Evolutionary conservation across 108 stramenopile species (phyloP), one percentile per base, ranked within the genome.

Genomic region (Bacterosira constricta): DNA sequence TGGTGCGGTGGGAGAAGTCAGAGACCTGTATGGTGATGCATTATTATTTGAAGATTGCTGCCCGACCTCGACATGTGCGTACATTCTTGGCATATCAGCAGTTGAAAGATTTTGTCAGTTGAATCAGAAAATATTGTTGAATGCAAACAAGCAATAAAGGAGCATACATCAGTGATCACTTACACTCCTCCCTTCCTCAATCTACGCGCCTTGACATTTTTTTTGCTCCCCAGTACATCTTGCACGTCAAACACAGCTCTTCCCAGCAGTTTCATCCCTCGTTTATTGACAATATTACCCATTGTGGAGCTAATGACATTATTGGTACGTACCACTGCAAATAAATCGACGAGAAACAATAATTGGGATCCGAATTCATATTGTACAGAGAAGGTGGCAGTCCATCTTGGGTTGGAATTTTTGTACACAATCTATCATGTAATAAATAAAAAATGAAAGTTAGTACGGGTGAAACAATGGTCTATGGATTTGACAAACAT

Each of bases 361-460:
- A 68, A 50, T 36, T 77, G 66, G 11, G 67, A 46, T 35, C 75
- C 75, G 44, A 63, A 63, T 47, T 77, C 75, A 29, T 77, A 67
- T 1, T 44, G 37, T 6, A 39, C 9, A 18, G 34, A 32, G 31
- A 77, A 77, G 39, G 60, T 47, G 2, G 57, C 52, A 5, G 75
- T 69, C 60, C 61, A 77, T 51, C 52, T 21, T 21, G 75, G 75
- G 27, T 47, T 45, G 1, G 51, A 69, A 55, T 51, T 69, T 21
- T 63, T 77, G 35, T 25, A 36, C 42, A 69, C 66, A 25, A 69
- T 37, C 60, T 76, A 42, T 29, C n/a, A 46, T 15, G 25, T 8
- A 10, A 39, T 13, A 25, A 11, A 4, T 15, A 6, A 11, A 37
- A 37, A 9, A 38, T 36, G 20, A 50, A 36, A 10, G 9, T 52